A percentile compares a stretch with the other conserved stretches of the same genome.
These are phyloP conservation scores for Candida dubliniensis DNA, from an alignment of 1,139 yeast genomes.

Conservation along the genomic window DNA sequence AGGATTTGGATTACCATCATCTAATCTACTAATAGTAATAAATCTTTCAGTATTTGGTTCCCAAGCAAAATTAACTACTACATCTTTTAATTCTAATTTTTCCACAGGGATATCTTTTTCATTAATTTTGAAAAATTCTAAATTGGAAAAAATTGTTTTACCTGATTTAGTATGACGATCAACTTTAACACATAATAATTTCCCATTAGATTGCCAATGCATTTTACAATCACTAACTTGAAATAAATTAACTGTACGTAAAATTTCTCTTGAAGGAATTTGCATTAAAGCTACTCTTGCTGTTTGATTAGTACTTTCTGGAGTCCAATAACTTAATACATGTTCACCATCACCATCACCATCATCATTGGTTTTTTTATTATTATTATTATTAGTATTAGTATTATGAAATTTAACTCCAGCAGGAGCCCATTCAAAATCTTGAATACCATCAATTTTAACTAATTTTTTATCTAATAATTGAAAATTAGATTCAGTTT, in stretches of 20 bases:
- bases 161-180: constrained; percentile 96
- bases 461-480: constrained; percentile 83
- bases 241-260: constrained; percentile 91
- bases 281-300: constrained; percentile 94
- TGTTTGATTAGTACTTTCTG: constrained; percentile 88
- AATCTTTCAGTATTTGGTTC: constrained; percentile 92
- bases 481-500: constrained; percentile 59
- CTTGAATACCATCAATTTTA: constrained; percentile 82
- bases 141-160: constrained; percentile 86
- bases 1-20: constrained; percentile 61
- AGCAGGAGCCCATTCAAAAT: constrained; percentile 95
- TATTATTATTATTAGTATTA: no score
- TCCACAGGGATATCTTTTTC: constrained; percentile 96
- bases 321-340: constrained; percentile 92
- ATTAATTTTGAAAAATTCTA: constrained; percentile 84
- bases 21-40: constrained; percentile 70
- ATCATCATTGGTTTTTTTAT: constrained; percentile 35
- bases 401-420: constrained; percentile 66
- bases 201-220: constrained; percentile 93
- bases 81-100: constrained; percentile 88
- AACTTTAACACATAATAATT: constrained; percentile 87
- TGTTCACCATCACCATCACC: constrained; percentile 43
- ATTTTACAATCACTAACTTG: constrained; percentile 90
- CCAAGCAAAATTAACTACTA: constrained; percentile 89
- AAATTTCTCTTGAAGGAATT: constrained; percentile 76